phyloP scores from a whole-genome alignment of 129 eudicot genomes.

The Heracleum sosnowskyi region DNA sequence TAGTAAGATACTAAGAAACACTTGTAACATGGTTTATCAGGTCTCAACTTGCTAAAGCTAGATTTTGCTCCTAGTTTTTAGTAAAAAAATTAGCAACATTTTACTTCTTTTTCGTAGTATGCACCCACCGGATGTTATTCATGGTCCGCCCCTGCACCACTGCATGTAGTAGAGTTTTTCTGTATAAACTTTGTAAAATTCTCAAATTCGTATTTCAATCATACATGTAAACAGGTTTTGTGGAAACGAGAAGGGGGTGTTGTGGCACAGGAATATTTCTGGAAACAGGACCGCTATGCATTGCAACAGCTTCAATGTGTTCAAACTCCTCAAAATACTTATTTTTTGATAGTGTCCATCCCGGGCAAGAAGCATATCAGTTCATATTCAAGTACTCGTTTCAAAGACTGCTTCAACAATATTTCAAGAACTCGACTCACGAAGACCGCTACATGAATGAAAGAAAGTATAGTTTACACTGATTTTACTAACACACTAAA shows the following conservation, averaged over 20 bases:
- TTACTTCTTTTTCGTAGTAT: no score
- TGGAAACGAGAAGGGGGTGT: slow-evolving; percentile 2
- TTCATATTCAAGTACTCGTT: neutral
- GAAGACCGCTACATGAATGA: neutral
- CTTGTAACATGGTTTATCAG: neutral
- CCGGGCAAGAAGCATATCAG: neutral
- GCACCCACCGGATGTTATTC: no score
- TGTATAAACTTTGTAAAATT: no score
- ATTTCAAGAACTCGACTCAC: neutral
- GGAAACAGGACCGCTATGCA: slow-evolving; percentile 2
- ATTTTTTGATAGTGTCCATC: slow-evolving; percentile 9
- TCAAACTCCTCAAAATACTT: slow-evolving; percentile 1
- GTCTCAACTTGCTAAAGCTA: neutral
- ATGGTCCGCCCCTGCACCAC: neutral
- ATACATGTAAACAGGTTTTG: neutral
- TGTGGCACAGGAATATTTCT: slow-evolving; percentile 3
- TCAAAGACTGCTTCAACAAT: neutral
- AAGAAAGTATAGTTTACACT: neutral
- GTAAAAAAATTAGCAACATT: no score
- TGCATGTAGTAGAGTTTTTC: no score
- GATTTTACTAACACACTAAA: no score
- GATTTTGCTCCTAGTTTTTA: no score
- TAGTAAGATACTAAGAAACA: neutral
- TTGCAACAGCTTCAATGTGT: neutral
- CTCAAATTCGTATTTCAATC: neutral